Evolutionary conservation across 2,329 filamentous ascomycete species (phyloP).

Genomic region (Westerdykella sp.): DNA sequence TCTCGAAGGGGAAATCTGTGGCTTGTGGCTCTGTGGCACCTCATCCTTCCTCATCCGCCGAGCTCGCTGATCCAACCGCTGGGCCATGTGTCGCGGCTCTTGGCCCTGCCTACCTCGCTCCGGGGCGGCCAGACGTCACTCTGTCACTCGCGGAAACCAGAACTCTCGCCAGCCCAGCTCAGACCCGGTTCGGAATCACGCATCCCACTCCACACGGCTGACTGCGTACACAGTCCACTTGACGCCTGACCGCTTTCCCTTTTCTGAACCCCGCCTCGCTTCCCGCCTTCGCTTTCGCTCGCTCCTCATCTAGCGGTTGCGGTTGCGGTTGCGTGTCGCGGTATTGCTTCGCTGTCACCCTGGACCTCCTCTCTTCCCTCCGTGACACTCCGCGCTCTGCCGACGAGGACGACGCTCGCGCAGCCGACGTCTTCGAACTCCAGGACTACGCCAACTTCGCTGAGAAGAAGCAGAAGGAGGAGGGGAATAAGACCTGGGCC

Average conservation of each 20-base stretch:
- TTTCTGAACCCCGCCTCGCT: neutral
- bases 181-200: neutral
- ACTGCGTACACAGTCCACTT: no score
- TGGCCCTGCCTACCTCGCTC: neutral
- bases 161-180: no score
- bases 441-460: constrained; percentile 16
- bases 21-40: no score
- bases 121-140: no score
- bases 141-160: no score
- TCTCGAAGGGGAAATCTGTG: no score
- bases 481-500: constrained; percentile 15
- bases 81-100: neutral
- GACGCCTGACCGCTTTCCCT: neutral
- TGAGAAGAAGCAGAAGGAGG: constrained; percentile 6
- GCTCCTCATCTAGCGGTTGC: no score
- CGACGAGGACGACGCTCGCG: neutral
- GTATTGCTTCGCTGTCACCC: constrained; percentile 8
- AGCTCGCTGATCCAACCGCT: no score
- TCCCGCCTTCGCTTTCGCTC: constrained; percentile 1
- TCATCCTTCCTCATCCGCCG: no score
- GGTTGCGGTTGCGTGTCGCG: no score
- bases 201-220: neutral
- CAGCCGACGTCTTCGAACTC: constrained; percentile 26
- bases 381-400: constrained; percentile 12
- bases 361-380: constrained; percentile 20